Conservation (phyloP, 2,329 filamentous ascomycete species). For the Diaporthe sp. region DNA sequence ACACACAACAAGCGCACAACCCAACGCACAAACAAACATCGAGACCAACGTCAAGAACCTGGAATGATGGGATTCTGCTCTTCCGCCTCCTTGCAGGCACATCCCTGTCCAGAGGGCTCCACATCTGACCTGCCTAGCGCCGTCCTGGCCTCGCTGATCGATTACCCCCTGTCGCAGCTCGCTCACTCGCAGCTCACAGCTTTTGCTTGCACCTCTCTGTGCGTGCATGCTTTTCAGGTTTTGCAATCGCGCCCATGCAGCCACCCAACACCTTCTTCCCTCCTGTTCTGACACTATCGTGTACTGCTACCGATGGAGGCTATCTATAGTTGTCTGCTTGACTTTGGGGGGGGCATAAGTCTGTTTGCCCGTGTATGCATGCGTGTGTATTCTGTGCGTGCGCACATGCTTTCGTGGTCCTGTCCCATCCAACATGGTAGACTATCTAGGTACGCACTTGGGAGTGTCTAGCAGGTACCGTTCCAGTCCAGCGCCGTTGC, state of each 20-base stretch:
- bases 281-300: not conserved
- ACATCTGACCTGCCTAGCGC: constrained; percentile 32
- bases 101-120: not conserved
- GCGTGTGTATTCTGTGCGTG: not conserved
- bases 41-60: constrained; percentile 26
- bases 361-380: not conserved
- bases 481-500: constrained; percentile 6
- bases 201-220: constrained; percentile 17
- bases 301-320: not conserved
- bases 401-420: not conserved
- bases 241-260: constrained; percentile 24
- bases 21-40: not conserved
- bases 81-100: constrained; percentile 19
- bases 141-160: constrained; percentile 9
- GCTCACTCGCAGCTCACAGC: constrained; percentile 8
- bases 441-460: not conserved
- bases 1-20: not conserved
- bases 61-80: constrained; percentile 31
- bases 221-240: constrained; percentile 20
- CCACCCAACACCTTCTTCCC: not conserved
- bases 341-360: not conserved
- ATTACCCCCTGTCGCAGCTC: constrained; percentile 19
- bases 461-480: not conserved
- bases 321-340: not conserved
- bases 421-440: not conserved